Evolutionary conservation across 2,329 filamentous ascomycete genomes (phyloP).

Genomic region (Pseudonectria foliicola): DNA sequence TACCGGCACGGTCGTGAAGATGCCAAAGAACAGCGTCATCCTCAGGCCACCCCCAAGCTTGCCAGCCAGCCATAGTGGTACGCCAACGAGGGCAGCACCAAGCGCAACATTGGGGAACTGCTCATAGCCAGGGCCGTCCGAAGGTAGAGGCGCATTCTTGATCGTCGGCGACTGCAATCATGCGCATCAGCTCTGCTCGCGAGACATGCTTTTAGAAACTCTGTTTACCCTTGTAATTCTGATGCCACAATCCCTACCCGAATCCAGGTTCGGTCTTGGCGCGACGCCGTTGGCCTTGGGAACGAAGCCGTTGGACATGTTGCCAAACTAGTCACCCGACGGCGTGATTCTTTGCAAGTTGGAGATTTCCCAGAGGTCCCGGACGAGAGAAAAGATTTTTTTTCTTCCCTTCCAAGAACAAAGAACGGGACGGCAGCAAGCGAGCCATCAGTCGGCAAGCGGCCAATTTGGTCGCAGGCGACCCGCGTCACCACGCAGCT

Average conservation of each 20-base stretch:
- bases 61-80: conserved; percentile 73
- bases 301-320: too few species aligned
- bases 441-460: too few species aligned
- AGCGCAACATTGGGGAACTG: conserved; percentile 77
- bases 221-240: conserved; percentile 11
- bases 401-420: too few species aligned
- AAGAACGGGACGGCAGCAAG: too few species aligned
- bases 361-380: too few species aligned
- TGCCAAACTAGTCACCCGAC: too few species aligned
- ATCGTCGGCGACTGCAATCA: conserved; percentile 70
- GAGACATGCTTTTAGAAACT: not conserved
- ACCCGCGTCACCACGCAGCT: too few species aligned
- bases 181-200: conserved; percentile 1
- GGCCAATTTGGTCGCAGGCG: too few species aligned
- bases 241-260: conserved; percentile 12
- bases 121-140: conserved; percentile 73
- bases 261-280: conserved; percentile 7
- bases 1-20: conserved; percentile 71
- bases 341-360: too few species aligned
- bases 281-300: conserved; percentile 6
- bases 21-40: conserved; percentile 71
- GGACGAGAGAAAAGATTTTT: too few species aligned
- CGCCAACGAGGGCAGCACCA: conserved; percentile 55
- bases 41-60: conserved; percentile 80
- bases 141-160: conserved; percentile 84